Base-by-base conservation (phyloP, 2,329 filamentous ascomycete genomes). In the Nemania sp. region DNA sequence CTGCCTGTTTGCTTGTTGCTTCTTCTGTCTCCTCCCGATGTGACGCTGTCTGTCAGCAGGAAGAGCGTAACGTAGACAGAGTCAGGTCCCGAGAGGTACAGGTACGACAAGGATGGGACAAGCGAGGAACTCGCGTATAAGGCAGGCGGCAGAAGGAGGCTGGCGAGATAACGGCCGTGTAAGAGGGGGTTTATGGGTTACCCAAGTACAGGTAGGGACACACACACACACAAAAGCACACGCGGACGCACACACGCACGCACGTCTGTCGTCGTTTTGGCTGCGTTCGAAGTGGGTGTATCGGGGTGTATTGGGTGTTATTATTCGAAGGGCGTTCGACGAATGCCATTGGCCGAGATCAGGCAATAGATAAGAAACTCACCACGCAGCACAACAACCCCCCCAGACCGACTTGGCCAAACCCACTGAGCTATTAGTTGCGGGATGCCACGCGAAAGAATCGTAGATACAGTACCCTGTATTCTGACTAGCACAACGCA, bases 311-410 rank as follows among this genome's bases (percentile, higher is more conserved):
- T 29, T 29, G 46, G 25, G 40, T 50, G 50, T n/a, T n/a, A n/a
- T n/a, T 52, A 37, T 34, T 54, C 21, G 47, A 62, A n/a, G n/a
- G n/a, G n/a, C 25, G 48, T 29, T 29, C 17, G 45, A 15, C 39
- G 20, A 25, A n/a, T 13, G 29, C 45, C 40, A 66, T 66, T 66
- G 64, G 64, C 54, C 46, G 25, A 18, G 35, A 5, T 20, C n/a
- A 17, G 40, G 55, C 57, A 45, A 59, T 62, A 65, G 64, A 66
- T 66, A 66, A 66, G 64, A 45, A 60, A 59, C 54, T 47, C 57
- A 29, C 25, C 25, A 29, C 25, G 25, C 34, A 62, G 42, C 25
- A 29, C 25, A 3, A 47, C 29, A 46, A 54, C 49, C 56, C 54
- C 42, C 17, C 21, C 12, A 48, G 37, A n/a, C 35, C 35, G 4